Percentiles rank a stretch among this genome's conserved stretches.
Evolutionary conservation across 1,284 basidiomycete species (phyloP).

Genomic region (Ustilago tritici): DNA sequence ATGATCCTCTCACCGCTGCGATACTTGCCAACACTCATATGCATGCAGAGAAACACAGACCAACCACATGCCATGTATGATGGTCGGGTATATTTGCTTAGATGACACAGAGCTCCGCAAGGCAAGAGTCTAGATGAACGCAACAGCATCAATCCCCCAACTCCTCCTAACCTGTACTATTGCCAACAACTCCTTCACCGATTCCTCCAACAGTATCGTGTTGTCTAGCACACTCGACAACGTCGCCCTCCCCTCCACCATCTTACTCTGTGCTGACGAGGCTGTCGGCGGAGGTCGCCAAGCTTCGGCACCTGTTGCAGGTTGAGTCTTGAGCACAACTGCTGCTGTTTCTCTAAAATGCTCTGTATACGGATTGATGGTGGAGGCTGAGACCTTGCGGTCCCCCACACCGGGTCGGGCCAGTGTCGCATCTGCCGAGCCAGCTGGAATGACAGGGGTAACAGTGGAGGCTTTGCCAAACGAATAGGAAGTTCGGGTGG

Average conservation of each 20-base stretch:
- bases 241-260: slow-evolving; percentile 72
- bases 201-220: slow-evolving; percentile 93
- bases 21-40: too few relatives aligned
- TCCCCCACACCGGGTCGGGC: slow-evolving; percentile 18
- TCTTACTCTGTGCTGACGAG: not conserved
- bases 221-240: slow-evolving; percentile 90
- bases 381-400: slow-evolving; percentile 33
- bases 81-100: slow-evolving; percentile 9
- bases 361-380: slow-evolving; percentile 71
- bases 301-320: slow-evolving; percentile 71
- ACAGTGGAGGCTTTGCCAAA: slow-evolving; percentile 11
- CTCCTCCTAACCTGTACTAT: slow-evolving; percentile 86
- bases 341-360: slow-evolving; percentile 85
- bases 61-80: not conserved
- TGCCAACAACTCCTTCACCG: slow-evolving; percentile 90
- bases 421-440: not conserved
- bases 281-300: slow-evolving; percentile 27
- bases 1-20: not conserved
- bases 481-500: slow-evolving; percentile 19
- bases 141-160: slow-evolving; percentile 80
- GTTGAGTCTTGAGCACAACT: slow-evolving; percentile 79
- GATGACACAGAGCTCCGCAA: too few relatives aligned
- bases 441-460: not conserved
- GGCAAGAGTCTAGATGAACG: slow-evolving; percentile 9
- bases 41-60: too few relatives aligned